Percentiles rank a stretch among this genome's conserved stretches.
phyloP scores from a whole-genome alignment of 2,329 filamentous ascomycete species.

The Colletotrichum limetticola region DNA sequence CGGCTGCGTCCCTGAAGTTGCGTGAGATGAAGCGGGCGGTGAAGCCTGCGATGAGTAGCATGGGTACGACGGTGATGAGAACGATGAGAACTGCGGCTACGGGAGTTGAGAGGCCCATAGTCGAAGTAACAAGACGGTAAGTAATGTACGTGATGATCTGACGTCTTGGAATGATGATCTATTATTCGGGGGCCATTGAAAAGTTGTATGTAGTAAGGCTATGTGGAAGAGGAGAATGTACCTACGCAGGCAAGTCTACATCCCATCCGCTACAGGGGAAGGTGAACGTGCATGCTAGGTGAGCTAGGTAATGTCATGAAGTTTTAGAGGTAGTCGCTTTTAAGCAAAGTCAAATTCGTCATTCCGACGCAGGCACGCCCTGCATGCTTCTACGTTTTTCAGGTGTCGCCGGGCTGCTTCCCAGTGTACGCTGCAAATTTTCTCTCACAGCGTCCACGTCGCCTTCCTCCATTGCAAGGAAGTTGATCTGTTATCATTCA shows the following conservation, averaged over 20 bases:
- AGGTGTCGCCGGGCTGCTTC: conserved; percentile 39
- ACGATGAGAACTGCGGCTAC: conserved; percentile 23
- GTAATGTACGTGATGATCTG: not conserved
- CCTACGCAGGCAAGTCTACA: not conserved
- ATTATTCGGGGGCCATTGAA: not conserved
- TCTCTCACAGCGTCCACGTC: conserved; percentile 69
- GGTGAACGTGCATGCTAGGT: not conserved
- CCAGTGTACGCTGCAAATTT: conserved; percentile 65
- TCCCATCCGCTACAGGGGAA: not conserved
- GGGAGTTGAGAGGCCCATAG: conserved; percentile 24
- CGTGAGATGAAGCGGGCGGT: conserved; percentile 27
- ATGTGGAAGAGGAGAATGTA: not conserved
- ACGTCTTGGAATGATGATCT: not conserved
- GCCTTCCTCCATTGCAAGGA: conserved; percentile 70
- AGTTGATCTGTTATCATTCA: conserved; percentile 65
- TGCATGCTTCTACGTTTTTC: conserved; percentile 28
- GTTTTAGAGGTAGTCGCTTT: conserved; percentile 28
- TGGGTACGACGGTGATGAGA: conserved; percentile 14
- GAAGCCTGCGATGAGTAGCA: not conserved
- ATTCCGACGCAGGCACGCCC: conserved; percentile 28
- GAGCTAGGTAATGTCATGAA: conserved; percentile 15
- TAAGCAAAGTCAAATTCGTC: conserved; percentile 9
- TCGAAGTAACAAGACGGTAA: not conserved
- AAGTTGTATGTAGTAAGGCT: not conserved
- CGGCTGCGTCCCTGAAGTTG: conserved; percentile 29